Evolutionary conservation across 768 basidiomycete genomes (phyloP).

Genomic region (Auriculariales sp.): DNA sequence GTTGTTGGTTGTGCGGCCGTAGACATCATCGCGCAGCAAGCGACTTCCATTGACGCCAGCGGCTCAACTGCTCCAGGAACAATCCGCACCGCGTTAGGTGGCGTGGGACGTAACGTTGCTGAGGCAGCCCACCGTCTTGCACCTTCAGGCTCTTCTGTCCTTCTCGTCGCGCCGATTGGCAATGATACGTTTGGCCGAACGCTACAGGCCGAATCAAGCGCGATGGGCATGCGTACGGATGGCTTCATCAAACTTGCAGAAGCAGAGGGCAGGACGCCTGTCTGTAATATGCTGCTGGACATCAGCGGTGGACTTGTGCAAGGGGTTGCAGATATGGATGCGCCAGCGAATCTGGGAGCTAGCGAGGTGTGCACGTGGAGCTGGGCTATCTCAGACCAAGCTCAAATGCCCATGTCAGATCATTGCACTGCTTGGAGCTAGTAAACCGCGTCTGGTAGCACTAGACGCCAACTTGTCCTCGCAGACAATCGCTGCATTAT

Average conservation of each 20-base stretch:
- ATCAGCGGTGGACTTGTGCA: constrained; percentile 50
- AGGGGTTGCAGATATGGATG: constrained; percentile 88
- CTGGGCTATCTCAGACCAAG: not conserved
- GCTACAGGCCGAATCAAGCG: constrained; percentile 38
- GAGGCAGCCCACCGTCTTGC: constrained; percentile 70
- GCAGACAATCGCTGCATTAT: constrained; percentile 32
- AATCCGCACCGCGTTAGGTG: constrained; percentile 62
- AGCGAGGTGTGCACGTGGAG: constrained; percentile 22
- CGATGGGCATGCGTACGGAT: constrained; percentile 68
- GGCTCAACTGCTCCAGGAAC: constrained; percentile 72
- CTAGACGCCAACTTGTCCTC: constrained; percentile 65
- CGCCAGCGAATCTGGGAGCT: constrained; percentile 37
- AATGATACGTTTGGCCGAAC: constrained; percentile 63
- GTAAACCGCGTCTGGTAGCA: constrained; percentile 44
- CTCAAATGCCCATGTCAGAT: constrained; percentile 30
- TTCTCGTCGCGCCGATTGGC: constrained; percentile 68
- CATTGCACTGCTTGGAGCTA: constrained; percentile 28
- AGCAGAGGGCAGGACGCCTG: constrained; percentile 41
- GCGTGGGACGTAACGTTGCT: constrained; percentile 90
- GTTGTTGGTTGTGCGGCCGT: constrained; percentile 81
- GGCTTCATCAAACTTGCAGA: constrained; percentile 57
- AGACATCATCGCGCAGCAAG: constrained; percentile 59
- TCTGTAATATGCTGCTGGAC: constrained; percentile 80
- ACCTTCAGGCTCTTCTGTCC: constrained; percentile 18
- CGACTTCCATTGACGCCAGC: constrained; percentile 16